Evolutionary conservation across 345 rosid species (phyloP), one percentile per base, ranked within the genome.

Genomic region (Bretschneidera sinensis): DNA sequence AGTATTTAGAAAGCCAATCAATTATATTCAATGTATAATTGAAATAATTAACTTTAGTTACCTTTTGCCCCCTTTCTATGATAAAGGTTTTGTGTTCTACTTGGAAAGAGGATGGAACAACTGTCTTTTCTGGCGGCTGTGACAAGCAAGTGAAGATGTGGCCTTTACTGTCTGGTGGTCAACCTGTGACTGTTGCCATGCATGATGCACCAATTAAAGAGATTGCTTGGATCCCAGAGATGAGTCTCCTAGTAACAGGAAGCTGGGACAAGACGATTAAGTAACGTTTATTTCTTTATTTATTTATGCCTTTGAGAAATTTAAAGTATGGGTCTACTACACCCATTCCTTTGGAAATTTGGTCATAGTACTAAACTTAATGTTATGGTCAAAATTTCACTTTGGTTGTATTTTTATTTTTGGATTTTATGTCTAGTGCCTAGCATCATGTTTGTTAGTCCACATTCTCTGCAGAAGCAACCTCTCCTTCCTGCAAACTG

Each of bases 131-230:
- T 51, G 99, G 94, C 10, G 98, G 99, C 17, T 95, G 99, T 57
- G 98, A 95, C 75, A 95, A 95, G 73, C 99, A 91, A 76, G 99
- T 85, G 17, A 95, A 95, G 75, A 95, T 95, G 99, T 95, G 99
- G 99, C 89, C 97, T 28, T 69, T 94, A 53, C 60, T 75, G 58
- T 76, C 97, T 21, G 95, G 96, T 47, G 91, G 94, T 71, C 99
- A 88, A 68, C 81, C 96, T 45, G 78, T 77, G 59, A 91, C 96
- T 69, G 83, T 95, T 51, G 98, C 95, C 24, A 85, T 88, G 91
- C 99, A 95, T 64, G 97, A 95, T 53, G 95, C 85, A 6, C 94
- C 99, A 20, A 67, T 95, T 59, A 77, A 66, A 68, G 92, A 84
- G 61, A 54, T 95, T 58, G 88, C 96, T 21, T 95, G 99, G 99